Percentiles rank a stretch among this genome's conserved stretches.
phyloP scores from a whole-genome alignment of 768 basidiomycete genomes.

The Xanthoconium purpureum region DNA sequence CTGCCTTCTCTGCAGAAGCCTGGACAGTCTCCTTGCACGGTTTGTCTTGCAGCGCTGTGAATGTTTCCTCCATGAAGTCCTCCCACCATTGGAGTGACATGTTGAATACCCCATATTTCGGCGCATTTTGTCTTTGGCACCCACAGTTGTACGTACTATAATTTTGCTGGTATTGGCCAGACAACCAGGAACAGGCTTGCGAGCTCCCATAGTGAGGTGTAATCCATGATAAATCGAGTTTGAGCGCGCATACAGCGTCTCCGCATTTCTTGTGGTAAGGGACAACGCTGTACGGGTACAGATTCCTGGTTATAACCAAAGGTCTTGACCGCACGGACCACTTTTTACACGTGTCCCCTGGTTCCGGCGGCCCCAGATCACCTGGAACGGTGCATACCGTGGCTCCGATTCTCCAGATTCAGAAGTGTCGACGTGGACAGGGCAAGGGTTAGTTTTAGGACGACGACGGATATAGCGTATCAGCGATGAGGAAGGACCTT shows the following conservation, averaged over 20 bases:
- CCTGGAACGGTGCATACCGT: too few relatives aligned
- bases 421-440: too few relatives aligned
- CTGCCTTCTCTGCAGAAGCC: background rate
- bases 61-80: background rate
- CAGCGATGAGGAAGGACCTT: background rate
- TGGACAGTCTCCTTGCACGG: constrained; percentile 14
- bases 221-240: background rate
- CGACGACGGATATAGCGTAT: background rate
- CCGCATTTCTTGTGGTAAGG: background rate
- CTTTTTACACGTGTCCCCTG: too few relatives aligned
- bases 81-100: constrained; percentile 14
- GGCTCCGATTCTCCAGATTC: too few relatives aligned
- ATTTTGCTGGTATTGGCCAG: too few relatives aligned
- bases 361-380: too few relatives aligned
- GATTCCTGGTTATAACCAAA: too few relatives aligned
- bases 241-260: background rate
- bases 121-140: background rate
- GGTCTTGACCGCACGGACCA: too few relatives aligned
- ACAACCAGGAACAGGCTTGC: background rate
- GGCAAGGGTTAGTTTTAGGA: too few relatives aligned
- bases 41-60: constrained; percentile 13
- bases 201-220: background rate
- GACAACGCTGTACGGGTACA: too few relatives aligned
- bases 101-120: background rate
- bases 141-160: background rate